These are phyloP conservation scores for Hypoxylon sp. DNA, from an alignment of 2,329 filamentous ascomycete genomes.

Conservation along the genomic window DNA sequence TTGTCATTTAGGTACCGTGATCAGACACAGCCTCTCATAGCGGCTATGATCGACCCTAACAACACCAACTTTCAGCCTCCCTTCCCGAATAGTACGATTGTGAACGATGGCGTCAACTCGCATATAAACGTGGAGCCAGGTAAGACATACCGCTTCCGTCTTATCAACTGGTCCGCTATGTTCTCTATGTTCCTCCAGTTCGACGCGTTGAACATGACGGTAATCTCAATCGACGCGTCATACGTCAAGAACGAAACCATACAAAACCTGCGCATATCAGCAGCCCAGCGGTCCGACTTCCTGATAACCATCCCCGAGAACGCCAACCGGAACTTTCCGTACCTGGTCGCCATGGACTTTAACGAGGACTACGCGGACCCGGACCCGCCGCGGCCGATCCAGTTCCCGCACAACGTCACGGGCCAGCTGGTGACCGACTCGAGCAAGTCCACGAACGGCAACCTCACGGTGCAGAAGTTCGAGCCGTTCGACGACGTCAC, in stretches of 20 bases:
- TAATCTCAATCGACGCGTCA: conserved; percentile 59
- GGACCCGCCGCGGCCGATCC: conserved; percentile 34
- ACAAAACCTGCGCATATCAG: conserved; percentile 56
- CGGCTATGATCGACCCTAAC: conserved; percentile 55
- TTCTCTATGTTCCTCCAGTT: conserved; percentile 59
- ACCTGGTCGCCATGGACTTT: conserved; percentile 57
- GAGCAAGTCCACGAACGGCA: conserved; percentile 43
- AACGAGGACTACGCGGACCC: conserved; percentile 56
- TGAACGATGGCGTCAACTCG: conserved; percentile 57
- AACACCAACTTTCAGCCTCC: conserved; percentile 58
- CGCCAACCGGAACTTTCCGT: conserved; percentile 57
- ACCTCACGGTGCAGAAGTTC: conserved; percentile 52
- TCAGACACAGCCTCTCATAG: conserved; percentile 54
- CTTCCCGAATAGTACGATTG: conserved; percentile 55
- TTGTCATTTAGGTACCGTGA: conserved; percentile 55
- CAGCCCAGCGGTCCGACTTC: conserved; percentile 62
- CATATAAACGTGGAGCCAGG: conserved; percentile 54
- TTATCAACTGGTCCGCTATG: conserved; percentile 61
- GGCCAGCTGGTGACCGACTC: conserved; percentile 58
- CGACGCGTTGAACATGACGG: conserved; percentile 57
- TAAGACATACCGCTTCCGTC: conserved; percentile 61
- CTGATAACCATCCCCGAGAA: conserved; percentile 56
- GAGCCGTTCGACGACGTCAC: conserved; percentile 72
- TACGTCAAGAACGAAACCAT: conserved; percentile 54
- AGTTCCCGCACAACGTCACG: conserved; percentile 55